Evolutionary conservation across 2,329 filamentous ascomycete genomes (phyloP).

Genomic region (Trichoderma sp.): DNA sequence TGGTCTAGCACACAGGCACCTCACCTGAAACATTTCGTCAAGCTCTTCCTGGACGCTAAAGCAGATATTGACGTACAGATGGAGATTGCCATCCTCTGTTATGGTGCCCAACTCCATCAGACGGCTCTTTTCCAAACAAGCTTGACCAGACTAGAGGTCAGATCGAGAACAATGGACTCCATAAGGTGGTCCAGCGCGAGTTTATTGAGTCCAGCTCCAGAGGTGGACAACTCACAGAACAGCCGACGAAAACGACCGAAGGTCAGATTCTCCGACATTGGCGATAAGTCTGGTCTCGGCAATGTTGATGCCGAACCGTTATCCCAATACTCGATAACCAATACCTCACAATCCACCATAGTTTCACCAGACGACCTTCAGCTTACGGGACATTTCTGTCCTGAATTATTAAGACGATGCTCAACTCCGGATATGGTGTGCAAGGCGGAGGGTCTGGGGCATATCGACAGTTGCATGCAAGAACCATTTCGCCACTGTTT

Average conservation of each 20-base stretch:
- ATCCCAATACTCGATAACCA: neutral
- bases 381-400: neutral
- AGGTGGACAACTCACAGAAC: neutral
- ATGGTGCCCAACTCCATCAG: neutral
- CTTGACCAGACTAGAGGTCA: neutral
- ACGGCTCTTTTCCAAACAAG: neutral
- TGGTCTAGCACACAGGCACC: neutral
- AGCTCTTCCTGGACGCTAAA: neutral
- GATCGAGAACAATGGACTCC: neutral
- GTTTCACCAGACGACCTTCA: neutral
- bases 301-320: neutral
- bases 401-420: neutral
- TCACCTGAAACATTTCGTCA: neutral
- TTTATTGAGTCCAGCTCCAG: neutral
- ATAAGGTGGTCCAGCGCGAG: neutral
- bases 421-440: neutral
- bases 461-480: neutral
- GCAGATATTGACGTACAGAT: neutral
- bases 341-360: neutral
- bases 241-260: neutral
- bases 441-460: neutral
- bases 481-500: neutral
- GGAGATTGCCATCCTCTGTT: slow-evolving; percentile 1
- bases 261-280: neutral
- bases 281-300: neutral